phyloP scores from a whole-genome alignment of 2,329 filamentous ascomycete genomes.

The Xylaria sp. region DNA sequence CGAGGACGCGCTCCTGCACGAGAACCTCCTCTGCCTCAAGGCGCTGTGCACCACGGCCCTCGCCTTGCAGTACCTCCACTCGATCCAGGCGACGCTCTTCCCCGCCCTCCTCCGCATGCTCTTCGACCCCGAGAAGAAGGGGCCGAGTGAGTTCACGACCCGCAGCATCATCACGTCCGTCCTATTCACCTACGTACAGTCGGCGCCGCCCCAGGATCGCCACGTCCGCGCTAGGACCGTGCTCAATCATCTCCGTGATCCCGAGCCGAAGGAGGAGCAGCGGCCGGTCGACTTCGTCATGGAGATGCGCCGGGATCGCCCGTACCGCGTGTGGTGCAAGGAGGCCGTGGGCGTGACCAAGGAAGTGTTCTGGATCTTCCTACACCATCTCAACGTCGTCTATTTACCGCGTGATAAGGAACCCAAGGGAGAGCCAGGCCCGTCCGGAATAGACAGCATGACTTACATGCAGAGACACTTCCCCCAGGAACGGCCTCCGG shows the following conservation, averaged over 20 bases:
- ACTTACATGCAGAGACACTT: constrained; percentile 74
- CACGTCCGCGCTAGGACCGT: constrained; percentile 72
- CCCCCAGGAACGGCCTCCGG: constrained; percentile 82
- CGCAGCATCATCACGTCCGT: constrained; percentile 87
- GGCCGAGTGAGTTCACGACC: constrained; percentile 94
- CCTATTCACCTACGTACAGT: constrained; percentile 84
- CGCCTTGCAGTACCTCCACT: constrained; percentile 78
- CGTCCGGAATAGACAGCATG: constrained; percentile 46
- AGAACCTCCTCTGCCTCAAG: constrained; percentile 90
- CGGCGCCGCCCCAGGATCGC: constrained; percentile 63
- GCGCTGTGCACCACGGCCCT: constrained; percentile 89
- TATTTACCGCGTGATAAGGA: constrained; percentile 58
- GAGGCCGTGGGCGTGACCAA: constrained; percentile 92
- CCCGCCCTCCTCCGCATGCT: constrained; percentile 85
- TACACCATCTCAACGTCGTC: constrained; percentile 90
- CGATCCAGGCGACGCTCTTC: constrained; percentile 80
- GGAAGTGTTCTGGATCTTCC: constrained; percentile 99
- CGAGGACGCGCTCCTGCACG: constrained; percentile 89
- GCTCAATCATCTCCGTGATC: constrained; percentile 78
- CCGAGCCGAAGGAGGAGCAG: constrained; percentile 72
- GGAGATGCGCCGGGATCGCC: constrained; percentile 83
- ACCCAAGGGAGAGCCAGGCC: constrained; percentile 36
- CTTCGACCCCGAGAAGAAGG: constrained; percentile 97
- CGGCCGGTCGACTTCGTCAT: constrained; percentile 83
- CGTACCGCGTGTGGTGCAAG: constrained; percentile 92